Conservation (phyloP, 768 basidiomycete genomes). For the Boletus rubropictus region DNA sequence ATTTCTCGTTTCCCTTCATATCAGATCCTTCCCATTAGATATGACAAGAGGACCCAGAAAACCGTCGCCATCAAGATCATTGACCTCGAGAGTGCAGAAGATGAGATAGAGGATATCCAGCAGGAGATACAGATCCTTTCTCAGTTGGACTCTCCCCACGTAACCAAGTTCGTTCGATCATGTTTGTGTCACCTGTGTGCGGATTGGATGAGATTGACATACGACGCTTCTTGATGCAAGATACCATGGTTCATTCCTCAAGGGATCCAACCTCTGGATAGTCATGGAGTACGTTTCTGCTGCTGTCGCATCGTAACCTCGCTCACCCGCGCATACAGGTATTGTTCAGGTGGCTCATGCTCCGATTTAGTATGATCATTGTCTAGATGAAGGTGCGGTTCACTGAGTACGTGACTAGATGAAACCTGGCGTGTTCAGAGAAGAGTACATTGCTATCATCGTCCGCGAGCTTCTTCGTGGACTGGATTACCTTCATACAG, state of each 20-base stretch:
- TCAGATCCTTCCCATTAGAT: conserved; percentile 36
- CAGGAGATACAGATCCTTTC: conserved; percentile 98
- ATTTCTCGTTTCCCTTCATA: conserved; percentile 4
- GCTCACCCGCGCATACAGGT: conserved; percentile 42
- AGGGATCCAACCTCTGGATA: conserved; percentile 97
- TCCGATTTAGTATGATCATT: conserved; percentile 75
- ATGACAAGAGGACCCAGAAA: conserved; percentile 91
- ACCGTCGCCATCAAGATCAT: conserved; percentile 99
- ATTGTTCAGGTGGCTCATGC: conserved; percentile 97
- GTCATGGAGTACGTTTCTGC: conserved; percentile 80
- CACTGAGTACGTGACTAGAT: conserved; percentile 50
- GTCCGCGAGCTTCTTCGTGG: conserved; percentile 87
- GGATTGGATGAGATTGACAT: conserved; percentile 33
- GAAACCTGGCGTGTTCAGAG: conserved; percentile 96
- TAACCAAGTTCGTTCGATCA: conserved; percentile 73
- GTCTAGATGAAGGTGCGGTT: conserved; percentile 1
- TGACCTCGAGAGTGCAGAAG: conserved; percentile 97
- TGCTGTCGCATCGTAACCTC: not conserved
- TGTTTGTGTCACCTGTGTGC: conserved; percentile 18
- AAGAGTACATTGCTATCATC: conserved; percentile 98
- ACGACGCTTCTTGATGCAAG: conserved; percentile 35
- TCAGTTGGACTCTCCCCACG: conserved; percentile 91
- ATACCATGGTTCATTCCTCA: conserved; percentile 94
- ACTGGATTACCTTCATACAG: conserved; percentile 90
- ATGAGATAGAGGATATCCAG: conserved; percentile 99